phyloP scores from a whole-genome alignment of 2,329 filamentous ascomycete species.

The Magnaporthiopsis rhizophila region DNA sequence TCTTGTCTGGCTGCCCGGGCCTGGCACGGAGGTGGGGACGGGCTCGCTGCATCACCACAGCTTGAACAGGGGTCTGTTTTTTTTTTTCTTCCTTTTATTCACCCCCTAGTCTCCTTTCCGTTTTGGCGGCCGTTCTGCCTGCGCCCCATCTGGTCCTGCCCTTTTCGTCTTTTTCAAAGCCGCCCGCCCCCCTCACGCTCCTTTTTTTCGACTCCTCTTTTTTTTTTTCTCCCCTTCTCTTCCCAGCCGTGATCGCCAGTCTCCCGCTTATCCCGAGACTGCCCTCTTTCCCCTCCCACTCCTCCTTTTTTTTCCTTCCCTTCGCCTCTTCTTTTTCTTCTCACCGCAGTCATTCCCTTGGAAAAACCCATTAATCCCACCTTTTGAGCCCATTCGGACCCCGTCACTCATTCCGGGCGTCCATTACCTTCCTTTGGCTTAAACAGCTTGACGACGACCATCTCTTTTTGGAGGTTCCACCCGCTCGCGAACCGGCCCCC shows the following conservation, averaged over 20 bases:
- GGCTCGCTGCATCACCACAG: background rate
- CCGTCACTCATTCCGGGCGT: conserved; percentile 45
- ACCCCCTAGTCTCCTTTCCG: too few relatives aligned
- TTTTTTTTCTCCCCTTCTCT: conserved; percentile 7
- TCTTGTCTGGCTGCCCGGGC: too few relatives aligned
- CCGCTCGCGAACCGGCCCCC: conserved; percentile 12
- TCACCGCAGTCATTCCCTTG: conserved; percentile 45
- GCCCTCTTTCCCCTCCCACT: conserved; percentile 6
- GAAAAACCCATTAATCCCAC: conserved; percentile 17
- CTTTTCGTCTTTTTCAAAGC: conserved; percentile 4
- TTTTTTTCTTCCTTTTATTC: background rate
- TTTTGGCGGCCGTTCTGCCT: conserved; percentile 1
- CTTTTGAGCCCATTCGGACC: conserved; percentile 31
- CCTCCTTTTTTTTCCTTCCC: conserved; percentile 11
- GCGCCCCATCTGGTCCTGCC: conserved; percentile 2
- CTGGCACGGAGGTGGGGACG: too few relatives aligned
- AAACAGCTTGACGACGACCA: conserved; percentile 17
- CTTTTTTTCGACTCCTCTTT: conserved; percentile 9
- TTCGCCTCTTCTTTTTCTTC: conserved; percentile 27
- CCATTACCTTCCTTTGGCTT: conserved; percentile 33
- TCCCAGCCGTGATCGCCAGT: conserved; percentile 21
- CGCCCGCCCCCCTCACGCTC: conserved; percentile 8
- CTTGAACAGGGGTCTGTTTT: conserved; percentile 1
- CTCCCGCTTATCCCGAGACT: conserved; percentile 4
- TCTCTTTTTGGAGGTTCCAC: conserved; percentile 15